A percentile compares a stretch with the other conserved stretches of the same genome.
Evolutionary conservation across 768 basidiomycete genomes (phyloP).

Genomic region (Termitomyces heimii): DNA sequence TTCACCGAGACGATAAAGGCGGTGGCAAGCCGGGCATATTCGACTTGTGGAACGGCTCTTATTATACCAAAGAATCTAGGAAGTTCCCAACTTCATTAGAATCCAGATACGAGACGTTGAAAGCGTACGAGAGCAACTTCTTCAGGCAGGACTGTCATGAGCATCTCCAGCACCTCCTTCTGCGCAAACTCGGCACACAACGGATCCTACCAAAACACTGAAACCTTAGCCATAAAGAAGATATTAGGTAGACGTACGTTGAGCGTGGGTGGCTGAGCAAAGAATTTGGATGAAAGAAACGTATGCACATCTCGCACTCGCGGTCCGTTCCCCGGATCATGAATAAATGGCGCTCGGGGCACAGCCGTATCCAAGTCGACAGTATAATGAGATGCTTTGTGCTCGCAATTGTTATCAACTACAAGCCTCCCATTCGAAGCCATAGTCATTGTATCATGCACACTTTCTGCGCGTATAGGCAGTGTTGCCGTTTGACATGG

Average conservation of each 20-base stretch:
- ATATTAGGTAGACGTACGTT: constrained; percentile 26
- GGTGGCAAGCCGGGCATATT: constrained; percentile 73
- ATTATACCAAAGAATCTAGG: constrained; percentile 82
- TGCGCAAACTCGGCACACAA: constrained; percentile 76
- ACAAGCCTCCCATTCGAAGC: background rate
- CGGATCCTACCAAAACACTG: constrained; percentile 33
- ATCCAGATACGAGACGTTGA: background rate
- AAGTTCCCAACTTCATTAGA: background rate
- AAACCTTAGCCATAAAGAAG: background rate
- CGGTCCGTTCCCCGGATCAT: constrained; percentile 76
- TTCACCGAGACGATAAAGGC: constrained; percentile 69
- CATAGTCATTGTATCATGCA: background rate
- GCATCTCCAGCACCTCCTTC: constrained; percentile 69
- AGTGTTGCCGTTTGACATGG: background rate
- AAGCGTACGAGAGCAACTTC: constrained; percentile 62
- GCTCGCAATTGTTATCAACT: background rate
- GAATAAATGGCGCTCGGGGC: constrained; percentile 52
- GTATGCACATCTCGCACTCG: constrained; percentile 62
- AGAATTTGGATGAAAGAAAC: constrained; percentile 59
- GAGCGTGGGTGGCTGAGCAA: constrained; percentile 58
- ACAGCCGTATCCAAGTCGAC: constrained; percentile 1
- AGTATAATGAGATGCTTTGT: background rate
- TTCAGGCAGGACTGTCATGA: constrained; percentile 60
- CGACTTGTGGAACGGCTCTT: constrained; percentile 67
- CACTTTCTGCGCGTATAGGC: background rate